Conservation (phyloP, 306 rosid species). For the Malus domestica region DNA sequence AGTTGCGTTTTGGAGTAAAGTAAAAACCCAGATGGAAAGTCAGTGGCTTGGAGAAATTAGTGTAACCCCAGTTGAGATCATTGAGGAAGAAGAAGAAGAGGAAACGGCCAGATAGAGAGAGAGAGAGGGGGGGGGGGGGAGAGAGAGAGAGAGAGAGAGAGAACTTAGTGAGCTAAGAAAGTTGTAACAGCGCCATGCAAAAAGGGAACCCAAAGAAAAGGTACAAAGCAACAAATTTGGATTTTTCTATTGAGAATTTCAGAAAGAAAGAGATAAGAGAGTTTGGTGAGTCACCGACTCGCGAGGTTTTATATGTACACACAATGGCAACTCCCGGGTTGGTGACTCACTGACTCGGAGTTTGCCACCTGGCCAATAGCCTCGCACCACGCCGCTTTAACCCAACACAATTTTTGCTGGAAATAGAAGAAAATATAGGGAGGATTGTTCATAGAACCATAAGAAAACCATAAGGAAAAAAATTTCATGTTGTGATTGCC, state of each 20-base stretch:
- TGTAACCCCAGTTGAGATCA: background rate
- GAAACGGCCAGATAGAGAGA: background rate
- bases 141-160: background rate
- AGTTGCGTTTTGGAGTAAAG: background rate
- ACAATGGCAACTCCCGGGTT: background rate
- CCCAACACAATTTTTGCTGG: background rate
- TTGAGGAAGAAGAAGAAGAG: background rate
- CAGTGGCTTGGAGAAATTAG: background rate
- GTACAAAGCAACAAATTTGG: slow-evolving; percentile 17
- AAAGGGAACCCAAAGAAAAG: slow-evolving; percentile 14
- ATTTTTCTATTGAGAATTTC: background rate
- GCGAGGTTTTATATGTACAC: background rate
- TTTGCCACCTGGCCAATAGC: background rate
- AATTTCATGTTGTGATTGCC: no score
- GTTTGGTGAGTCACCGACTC: background rate
- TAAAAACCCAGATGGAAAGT: background rate
- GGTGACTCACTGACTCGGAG: background rate
- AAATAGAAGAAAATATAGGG: no score
- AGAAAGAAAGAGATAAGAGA: background rate
- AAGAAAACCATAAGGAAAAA: no score
- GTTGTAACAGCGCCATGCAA: slow-evolving; percentile 59
- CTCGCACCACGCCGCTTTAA: background rate
- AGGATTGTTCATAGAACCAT: no score
- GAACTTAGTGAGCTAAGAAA: slow-evolving; percentile 14
- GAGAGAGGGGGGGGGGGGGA: background rate